These are phyloP conservation scores for Tothia fuscella DNA, from an alignment of 2,329 filamentous ascomycete genomes.

Conservation along the genomic window DNA sequence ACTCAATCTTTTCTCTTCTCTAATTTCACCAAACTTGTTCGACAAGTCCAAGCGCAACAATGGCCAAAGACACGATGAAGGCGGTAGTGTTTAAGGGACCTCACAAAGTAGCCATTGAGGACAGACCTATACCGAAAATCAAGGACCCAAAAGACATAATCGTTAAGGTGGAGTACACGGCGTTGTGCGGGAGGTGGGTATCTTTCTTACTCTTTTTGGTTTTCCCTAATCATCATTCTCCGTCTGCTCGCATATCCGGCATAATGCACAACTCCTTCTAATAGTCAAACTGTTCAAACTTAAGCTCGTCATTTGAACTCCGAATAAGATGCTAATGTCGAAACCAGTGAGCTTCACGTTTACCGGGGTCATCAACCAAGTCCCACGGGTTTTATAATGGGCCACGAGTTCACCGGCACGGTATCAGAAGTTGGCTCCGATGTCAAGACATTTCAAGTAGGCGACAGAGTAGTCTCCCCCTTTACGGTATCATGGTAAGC, in stretches of 20 bases:
- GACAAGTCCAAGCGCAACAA: no score
- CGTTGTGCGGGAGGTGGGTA: slow-evolving; percentile 74
- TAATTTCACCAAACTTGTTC: no score
- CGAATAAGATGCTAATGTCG: no score
- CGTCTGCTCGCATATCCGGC: no score
- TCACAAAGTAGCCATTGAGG: slow-evolving; percentile 61
- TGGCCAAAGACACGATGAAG: slow-evolving; percentile 54
- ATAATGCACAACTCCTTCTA: no score
- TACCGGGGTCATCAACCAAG: slow-evolving; percentile 72
- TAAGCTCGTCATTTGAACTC: no score
- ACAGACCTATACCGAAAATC: slow-evolving; percentile 66
- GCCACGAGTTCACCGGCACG: slow-evolving; percentile 77
- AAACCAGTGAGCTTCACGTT: slow-evolving; percentile 64
- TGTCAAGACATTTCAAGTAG: slow-evolving; percentile 57
- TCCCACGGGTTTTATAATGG: slow-evolving; percentile 54
- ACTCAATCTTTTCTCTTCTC: no score
- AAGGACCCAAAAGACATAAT: slow-evolving; percentile 63
- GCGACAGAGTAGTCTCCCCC: slow-evolving; percentile 69
- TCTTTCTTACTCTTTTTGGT: no score
- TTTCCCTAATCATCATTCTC: no score
- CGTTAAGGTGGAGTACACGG: slow-evolving; percentile 71
- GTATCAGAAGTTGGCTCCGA: slow-evolving; percentile 55
- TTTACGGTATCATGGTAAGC: slow-evolving; percentile 48
- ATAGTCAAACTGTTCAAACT: no score
- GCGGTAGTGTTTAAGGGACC: slow-evolving; percentile 80